These are phyloP conservation scores for Bacidia rubella DNA, from an alignment of 495 filamentous ascomycete genomes.

Conservation along the genomic window DNA sequence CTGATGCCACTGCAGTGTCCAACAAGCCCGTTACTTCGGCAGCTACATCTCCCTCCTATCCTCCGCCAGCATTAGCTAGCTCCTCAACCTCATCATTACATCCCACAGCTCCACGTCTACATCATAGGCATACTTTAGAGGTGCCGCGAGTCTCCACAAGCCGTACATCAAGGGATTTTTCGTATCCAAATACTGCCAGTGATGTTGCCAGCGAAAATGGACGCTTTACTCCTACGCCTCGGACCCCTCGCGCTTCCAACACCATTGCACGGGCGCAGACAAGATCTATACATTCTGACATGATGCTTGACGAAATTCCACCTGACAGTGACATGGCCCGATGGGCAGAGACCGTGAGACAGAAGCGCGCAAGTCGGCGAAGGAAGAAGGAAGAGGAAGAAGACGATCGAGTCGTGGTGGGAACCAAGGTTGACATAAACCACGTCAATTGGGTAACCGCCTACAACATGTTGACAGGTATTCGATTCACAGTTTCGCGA, in stretches of 20 bases:
- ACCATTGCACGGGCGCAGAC: conserved; percentile 68
- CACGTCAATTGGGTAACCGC: conserved; percentile 97
- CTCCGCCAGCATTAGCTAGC: conserved; percentile 28
- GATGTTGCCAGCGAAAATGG: conserved; percentile 59
- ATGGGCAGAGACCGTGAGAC: conserved; percentile 84
- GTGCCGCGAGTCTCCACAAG: conserved; percentile 50
- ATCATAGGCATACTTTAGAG: conserved; percentile 83
- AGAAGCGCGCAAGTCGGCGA: conserved; percentile 73
- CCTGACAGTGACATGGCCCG: conserved; percentile 82
- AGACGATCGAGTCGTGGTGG: conserved; percentile 78
- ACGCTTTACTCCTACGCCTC: conserved; percentile 68
- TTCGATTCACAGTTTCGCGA: conserved; percentile 89
- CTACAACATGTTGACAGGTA: conserved; percentile 99
- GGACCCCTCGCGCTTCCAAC: conserved; percentile 63
- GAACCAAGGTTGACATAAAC: conserved; percentile 93
- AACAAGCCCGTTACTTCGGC: conserved; percentile 51
- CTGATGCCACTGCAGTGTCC: conserved; percentile 27
- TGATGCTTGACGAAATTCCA: conserved; percentile 65
- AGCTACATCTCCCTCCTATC: conserved; percentile 45
- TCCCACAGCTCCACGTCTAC: conserved; percentile 35
- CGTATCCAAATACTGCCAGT: conserved; percentile 37
- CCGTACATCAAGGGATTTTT: conserved; percentile 41
- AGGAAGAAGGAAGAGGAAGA: conserved; percentile 80
- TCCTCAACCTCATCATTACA: conserved; percentile 33
- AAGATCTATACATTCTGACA: conserved; percentile 70